Evolutionary conservation across 768 basidiomycete genomes (phyloP), one percentile per base, ranked within the genome.

Genomic region (Russula lepida): DNA sequence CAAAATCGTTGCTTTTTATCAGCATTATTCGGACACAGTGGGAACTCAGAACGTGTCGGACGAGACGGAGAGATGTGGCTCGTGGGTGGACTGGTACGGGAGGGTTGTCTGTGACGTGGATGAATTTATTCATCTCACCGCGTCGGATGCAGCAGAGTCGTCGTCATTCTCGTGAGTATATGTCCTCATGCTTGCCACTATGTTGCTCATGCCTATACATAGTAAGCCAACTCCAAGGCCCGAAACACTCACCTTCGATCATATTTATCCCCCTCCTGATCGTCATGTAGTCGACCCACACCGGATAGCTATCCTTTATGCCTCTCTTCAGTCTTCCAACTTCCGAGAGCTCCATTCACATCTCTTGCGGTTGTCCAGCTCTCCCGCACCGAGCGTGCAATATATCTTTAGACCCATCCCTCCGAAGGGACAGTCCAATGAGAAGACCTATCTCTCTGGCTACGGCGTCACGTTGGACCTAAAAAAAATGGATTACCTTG

Each of bases 401-500:
- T 94, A 92, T 67, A 77, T 94, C 32, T 78, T 93, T 54, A 81
- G 93, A n/a, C 82, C 84, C 58, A 74, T 81, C 4, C 84, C 86
- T 3, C 76, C 81, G 1, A 56, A 58, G 6, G 59, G 58, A 12
- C 63, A 69, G 0, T 68, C 67, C 21, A 53, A 67, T 0, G 68
- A 67, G 1, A 66, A 71, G 5, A 80, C 73, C 60, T 78, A 80
- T 68, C 75, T 99, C 8, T 84, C 88, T 3, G 95, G 95, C 5
- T 99, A 92, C 67, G 97, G 97, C 3, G 95, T 95, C 7, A 80
- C 88, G 23, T 76, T 99, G 56, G 92, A 95, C 66, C 73, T 99
- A 67, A 99, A 99, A 78, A 97, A 95, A 76, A 97, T 84, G 79
- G 97, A 99, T 68, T 99, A 98, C 70, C 81, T 98, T 13, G 93